A percentile compares a stretch with the other conserved stretches of the same genome.
These are phyloP conservation scores for Aspergillus quadricinctus DNA, from an alignment of 2,329 filamentous ascomycete genomes.

Conservation along the genomic window DNA sequence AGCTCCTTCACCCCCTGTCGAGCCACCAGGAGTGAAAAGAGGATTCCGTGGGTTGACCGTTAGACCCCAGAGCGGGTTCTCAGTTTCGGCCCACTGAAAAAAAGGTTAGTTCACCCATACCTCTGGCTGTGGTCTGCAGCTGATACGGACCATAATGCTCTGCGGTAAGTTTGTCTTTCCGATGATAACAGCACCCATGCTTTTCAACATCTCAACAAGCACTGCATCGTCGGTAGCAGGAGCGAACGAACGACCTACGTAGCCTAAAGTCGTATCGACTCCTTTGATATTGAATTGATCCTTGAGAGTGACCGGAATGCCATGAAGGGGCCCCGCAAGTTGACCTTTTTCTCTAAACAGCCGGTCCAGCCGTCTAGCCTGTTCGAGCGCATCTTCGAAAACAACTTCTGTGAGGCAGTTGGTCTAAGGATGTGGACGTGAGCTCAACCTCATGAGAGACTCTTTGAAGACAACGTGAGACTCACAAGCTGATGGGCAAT, in stretches of 20 bases:
- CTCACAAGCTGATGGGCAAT: slow-evolving; percentile 28
- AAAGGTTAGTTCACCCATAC: background rate
- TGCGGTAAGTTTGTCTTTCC: slow-evolving; percentile 51
- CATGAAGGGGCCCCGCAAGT: slow-evolving; percentile 49
- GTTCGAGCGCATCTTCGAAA: slow-evolving; percentile 30
- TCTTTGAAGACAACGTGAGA: background rate
- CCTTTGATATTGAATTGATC: slow-evolving; percentile 61
- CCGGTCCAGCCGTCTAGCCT: slow-evolving; percentile 28
- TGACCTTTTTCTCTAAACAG: slow-evolving; percentile 29
- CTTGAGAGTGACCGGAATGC: slow-evolving; percentile 54
- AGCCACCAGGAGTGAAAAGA: slow-evolving; percentile 46
- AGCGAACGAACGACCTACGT: slow-evolving; percentile 48
- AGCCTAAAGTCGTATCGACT: slow-evolving; percentile 56
- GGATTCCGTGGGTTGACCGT: slow-evolving; percentile 45
- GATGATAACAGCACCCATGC: slow-evolving; percentile 50
- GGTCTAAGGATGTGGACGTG: slow-evolving; percentile 19
- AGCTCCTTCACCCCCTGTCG: slow-evolving; percentile 43
- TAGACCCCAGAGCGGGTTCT: slow-evolving; percentile 50
- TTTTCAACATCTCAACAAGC: slow-evolving; percentile 47
- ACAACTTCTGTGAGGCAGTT: slow-evolving; percentile 35
- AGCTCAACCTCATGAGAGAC: background rate
- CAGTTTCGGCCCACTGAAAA: slow-evolving; percentile 50
- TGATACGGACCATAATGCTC: slow-evolving; percentile 47
- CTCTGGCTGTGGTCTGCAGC: background rate
- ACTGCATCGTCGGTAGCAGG: slow-evolving; percentile 49